These are phyloP conservation scores for Paraphaeosphaeria minitans DNA, from an alignment of 2,329 filamentous ascomycete genomes.

Conservation along the genomic window DNA sequence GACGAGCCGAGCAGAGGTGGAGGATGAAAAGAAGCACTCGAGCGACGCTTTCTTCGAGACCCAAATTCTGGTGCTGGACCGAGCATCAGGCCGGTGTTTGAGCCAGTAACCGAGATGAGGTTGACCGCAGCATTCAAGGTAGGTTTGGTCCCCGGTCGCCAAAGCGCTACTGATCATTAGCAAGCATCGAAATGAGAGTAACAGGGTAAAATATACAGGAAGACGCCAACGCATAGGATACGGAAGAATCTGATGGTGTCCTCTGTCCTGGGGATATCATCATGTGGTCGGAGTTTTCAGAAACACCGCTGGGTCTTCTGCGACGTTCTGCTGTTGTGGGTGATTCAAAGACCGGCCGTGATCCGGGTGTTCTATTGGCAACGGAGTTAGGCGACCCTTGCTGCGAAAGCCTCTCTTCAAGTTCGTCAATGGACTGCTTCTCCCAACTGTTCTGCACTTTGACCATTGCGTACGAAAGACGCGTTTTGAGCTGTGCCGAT, in stretches of 20 bases:
- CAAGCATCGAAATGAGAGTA: background rate
- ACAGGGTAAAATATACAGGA: constrained; percentile 23
- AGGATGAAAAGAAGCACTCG: constrained; percentile 39
- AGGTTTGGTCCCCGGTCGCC: constrained; percentile 33
- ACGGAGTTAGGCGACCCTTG: constrained; percentile 65
- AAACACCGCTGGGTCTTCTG: constrained; percentile 44
- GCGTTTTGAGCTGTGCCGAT: constrained; percentile 78
- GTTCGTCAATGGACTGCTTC: constrained; percentile 74
- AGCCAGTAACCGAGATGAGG: constrained; percentile 36
- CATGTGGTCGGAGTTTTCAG: constrained; percentile 43
- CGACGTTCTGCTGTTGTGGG: constrained; percentile 32
- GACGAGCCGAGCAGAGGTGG: constrained; percentile 36
- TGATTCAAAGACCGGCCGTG: constrained; percentile 37
- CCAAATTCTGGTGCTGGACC: constrained; percentile 43
- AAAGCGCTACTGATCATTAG: constrained; percentile 30
- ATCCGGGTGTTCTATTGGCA: constrained; percentile 52
- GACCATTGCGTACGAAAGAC: constrained; percentile 89
- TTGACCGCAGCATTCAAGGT: constrained; percentile 34
- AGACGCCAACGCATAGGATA: constrained; percentile 30
- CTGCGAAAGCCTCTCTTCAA: constrained; percentile 76
- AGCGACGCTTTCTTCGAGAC: constrained; percentile 42
- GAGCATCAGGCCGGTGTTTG: constrained; percentile 29
- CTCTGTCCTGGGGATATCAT: constrained; percentile 38
- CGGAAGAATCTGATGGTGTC: constrained; percentile 31
- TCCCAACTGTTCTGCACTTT: constrained; percentile 91